Conservation (phyloP, 495 filamentous ascomycete species). For the Talaromyces liani region DNA sequence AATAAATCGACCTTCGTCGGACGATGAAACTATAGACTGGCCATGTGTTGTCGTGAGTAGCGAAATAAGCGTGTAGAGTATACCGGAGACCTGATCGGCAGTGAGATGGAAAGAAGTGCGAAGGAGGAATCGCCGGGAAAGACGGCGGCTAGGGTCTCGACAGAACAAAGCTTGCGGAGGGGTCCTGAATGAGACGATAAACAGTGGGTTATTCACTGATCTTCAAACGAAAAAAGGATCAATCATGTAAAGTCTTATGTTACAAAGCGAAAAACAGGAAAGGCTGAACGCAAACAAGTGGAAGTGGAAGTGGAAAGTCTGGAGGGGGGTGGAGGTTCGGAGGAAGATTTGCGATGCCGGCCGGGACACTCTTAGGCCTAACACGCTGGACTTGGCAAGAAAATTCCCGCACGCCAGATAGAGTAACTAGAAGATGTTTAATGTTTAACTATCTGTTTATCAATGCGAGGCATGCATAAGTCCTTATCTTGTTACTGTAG, state of each 20-base stretch:
- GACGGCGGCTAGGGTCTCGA: neutral
- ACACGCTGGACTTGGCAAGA: neutral
- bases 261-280: neutral
- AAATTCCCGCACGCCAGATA: constrained; percentile 5
- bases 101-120: neutral
- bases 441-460: too few species aligned
- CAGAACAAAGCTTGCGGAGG: neutral
- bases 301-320: constrained; percentile 1
- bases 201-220: neutral
- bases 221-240: neutral
- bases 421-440: too few species aligned
- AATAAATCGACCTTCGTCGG: constrained; percentile 8
- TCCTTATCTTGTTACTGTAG: neutral
- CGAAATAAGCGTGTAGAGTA: neutral
- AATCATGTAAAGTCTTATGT: neutral
- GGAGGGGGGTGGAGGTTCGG: constrained; percentile 5
- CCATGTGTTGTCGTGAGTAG: neutral
- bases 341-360: neutral
- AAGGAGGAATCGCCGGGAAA: neutral
- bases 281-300: constrained; percentile 11
- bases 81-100: neutral
- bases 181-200: neutral
- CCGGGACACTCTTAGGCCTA: neutral
- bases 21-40: neutral
- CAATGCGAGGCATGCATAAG: neutral